Base-by-base conservation (phyloP, 345 rosid genomes). In the Brassica cretica region DNA sequence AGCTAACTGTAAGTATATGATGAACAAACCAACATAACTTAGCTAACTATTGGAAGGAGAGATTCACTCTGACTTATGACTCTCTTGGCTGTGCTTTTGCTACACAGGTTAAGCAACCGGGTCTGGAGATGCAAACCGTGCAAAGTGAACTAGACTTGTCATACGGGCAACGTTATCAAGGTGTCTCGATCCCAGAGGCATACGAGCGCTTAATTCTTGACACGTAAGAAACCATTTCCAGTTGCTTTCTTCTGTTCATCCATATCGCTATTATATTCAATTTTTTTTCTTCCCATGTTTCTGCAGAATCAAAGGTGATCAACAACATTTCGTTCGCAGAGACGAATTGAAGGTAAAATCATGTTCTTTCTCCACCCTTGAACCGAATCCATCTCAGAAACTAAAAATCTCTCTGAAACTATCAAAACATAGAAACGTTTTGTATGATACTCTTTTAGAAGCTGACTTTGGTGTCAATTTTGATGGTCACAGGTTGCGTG, bases 101-200 rank as follows among this genome's bases (percentile, higher is more conserved):
- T 30, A 11, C 62, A 84, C 93, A 95, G 99, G 98, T 95, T 72
- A 95, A 95, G 90, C 89, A 91, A 80, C 99, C 99, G 8, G 99
- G 99, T 58, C 82, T 95, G 82, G 98, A 93, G 80, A 95, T 95
- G 99, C 80, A 87, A 46, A 89, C 97, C 0, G 94, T 82, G 67
- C 99, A 95, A 82, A 95, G 98, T 82, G 99, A 95, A 78, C 89
- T 95, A n/a, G 99, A 95, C 86, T 85, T 95, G 87, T 95, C 99
- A 66, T 95, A 95, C 59, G 62, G 87, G 73, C 98, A 95, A 68
- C 99, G 98, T 2, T 95, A 95, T 76, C 97, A 93, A 76, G 85
- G 76, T 58, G 88, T 91, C 62, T 65, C 86, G 11, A 95, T 95
- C 68, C 99, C 99, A 1, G 99, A 93, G 82, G 99, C 98, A 68